Conservation (phyloP, 169 alveolate species). For the Plasmodium coatneyi region DNA sequence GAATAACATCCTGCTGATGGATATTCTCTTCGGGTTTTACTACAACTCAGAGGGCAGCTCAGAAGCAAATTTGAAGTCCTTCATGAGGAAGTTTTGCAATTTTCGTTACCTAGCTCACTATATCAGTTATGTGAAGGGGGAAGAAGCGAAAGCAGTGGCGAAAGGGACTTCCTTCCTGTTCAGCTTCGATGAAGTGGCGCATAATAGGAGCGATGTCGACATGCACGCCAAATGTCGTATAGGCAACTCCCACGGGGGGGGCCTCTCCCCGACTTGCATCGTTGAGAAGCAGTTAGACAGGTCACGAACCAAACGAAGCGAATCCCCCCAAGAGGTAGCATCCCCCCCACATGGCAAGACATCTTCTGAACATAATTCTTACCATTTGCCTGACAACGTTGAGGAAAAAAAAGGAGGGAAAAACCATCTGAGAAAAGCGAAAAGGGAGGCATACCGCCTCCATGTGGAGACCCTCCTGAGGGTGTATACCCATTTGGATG, state of each 20-base stretch:
- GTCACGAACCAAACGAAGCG: neutral
- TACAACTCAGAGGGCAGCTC: neutral
- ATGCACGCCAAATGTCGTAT: neutral
- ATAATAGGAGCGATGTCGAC: neutral
- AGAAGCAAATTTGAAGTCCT: neutral
- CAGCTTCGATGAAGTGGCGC: neutral
- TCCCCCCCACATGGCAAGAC: neutral
- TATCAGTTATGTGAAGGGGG: conserved; percentile 13
- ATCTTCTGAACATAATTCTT: neutral
- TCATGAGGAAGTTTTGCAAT: conserved; percentile 20
- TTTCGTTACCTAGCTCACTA: conserved; percentile 33
- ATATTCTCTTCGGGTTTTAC: conserved; percentile 24
- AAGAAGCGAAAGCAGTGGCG: neutral
- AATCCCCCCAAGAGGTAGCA: neutral
- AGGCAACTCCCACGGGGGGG: neutral
- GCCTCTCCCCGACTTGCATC: neutral
- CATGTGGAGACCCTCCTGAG: neutral
- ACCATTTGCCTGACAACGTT: neutral
- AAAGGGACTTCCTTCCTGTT: neutral
- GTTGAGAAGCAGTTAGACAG: neutral
- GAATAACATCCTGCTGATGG: conserved; percentile 35
- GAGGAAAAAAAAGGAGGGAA: neutral
- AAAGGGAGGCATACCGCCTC: neutral
- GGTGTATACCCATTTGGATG: neutral
- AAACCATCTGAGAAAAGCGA: neutral